These are phyloP conservation scores for Nemania sp. DNA, from an alignment of 2,329 filamentous ascomycete genomes.

Conservation along the genomic window DNA sequence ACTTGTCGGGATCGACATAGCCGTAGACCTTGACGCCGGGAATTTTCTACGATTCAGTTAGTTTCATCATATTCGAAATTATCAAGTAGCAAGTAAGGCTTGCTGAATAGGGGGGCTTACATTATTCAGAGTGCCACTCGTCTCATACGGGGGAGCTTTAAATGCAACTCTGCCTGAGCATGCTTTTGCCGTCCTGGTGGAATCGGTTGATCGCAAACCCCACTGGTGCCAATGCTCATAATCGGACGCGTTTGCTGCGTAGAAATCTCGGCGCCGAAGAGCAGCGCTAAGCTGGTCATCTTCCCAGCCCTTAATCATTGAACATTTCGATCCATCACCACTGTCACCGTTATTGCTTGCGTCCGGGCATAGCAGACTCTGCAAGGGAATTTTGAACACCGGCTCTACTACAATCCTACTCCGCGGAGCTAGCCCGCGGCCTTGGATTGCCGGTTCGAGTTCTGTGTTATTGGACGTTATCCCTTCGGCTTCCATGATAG, in stretches of 20 bases:
- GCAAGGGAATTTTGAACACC: not conserved
- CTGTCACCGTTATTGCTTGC: not conserved
- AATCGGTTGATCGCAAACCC: not conserved
- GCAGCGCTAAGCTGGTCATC: not conserved
- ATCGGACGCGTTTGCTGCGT: not conserved
- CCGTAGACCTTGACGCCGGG: not conserved
- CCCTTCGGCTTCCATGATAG: not conserved
- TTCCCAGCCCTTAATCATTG: conserved; percentile 11
- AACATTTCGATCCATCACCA: not conserved
- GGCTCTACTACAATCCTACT: conserved; percentile 1
- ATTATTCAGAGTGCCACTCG: conserved; percentile 1
- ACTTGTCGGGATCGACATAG: not conserved
- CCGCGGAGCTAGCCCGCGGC: not conserved
- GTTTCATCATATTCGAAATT: not conserved
- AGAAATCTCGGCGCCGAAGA: not conserved
- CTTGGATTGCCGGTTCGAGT: not conserved
- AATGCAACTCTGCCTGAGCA: not conserved
- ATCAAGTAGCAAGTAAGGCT: not conserved
- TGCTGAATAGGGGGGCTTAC: not conserved
- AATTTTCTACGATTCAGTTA: not conserved
- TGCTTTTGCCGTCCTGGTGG: not conserved
- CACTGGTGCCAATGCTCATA: conserved; percentile 11
- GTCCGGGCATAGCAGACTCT: conserved; percentile 6
- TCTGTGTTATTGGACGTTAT: not conserved
- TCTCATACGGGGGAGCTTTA: conserved; percentile 8